Evolutionary conservation across 148 eudicot species (phyloP).

Genomic region (Rhododendron simsii): DNA sequence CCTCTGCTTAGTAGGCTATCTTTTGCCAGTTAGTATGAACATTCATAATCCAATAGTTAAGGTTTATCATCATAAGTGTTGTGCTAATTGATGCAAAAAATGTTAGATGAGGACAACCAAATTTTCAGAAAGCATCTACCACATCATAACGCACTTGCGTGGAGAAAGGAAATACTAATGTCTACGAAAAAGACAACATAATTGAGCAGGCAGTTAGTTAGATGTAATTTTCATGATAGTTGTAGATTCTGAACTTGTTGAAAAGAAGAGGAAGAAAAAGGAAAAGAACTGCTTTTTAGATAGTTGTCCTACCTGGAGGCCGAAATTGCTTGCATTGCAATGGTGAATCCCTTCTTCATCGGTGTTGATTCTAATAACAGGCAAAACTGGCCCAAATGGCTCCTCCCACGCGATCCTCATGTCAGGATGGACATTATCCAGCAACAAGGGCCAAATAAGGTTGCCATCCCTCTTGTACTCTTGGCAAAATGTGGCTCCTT

Average conservation of each 20-base stretch:
- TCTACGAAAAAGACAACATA: background rate
- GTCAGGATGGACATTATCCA: no score
- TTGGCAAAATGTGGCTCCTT: no score
- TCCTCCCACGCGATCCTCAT: no score
- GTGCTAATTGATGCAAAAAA: background rate
- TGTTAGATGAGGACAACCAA: background rate
- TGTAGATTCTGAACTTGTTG: background rate
- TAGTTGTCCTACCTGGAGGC: conserved; percentile 65
- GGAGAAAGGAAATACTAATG: background rate
- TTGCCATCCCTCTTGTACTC: no score
- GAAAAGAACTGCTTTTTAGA: background rate
- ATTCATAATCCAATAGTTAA: background rate
- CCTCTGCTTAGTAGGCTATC: background rate
- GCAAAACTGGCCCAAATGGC: conserved; percentile 58
- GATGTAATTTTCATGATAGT: background rate
- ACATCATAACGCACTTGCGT: background rate
- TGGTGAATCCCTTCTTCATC: conserved; percentile 97
- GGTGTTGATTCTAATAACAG: conserved; percentile 76
- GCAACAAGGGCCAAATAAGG: no score
- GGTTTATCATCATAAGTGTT: background rate
- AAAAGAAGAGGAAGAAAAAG: background rate
- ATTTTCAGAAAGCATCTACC: background rate
- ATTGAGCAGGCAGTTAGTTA: background rate
- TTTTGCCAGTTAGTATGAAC: background rate
- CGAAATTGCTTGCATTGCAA: conserved; percentile 96